Conservation (phyloP, 345 rosid genomes). For the Isatis tinctoria region DNA sequence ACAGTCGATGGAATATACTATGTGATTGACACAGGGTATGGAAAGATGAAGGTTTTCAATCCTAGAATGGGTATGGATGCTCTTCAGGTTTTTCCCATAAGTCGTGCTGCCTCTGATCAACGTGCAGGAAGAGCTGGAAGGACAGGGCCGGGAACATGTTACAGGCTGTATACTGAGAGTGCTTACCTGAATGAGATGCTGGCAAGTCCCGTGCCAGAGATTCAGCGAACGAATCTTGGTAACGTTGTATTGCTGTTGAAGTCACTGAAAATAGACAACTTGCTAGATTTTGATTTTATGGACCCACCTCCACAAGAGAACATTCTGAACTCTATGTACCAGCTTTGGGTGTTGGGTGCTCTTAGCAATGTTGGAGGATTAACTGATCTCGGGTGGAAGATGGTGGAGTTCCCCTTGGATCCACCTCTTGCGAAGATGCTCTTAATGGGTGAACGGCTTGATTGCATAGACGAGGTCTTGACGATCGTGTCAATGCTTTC, state of each 20-base stretch:
- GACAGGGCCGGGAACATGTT: constrained; percentile 98
- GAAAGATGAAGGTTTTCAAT: constrained; percentile 97
- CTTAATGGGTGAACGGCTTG: constrained; percentile 80
- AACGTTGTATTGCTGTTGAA: constrained; percentile 89
- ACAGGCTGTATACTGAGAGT: constrained; percentile 85
- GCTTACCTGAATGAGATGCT: constrained; percentile 90
- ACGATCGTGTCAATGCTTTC: constrained; percentile 99
- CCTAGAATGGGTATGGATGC: constrained; percentile 99
- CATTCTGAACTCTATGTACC: constrained; percentile 97
- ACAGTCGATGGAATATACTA: constrained; percentile 94
- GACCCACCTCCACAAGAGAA: constrained; percentile 99
- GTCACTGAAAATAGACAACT: constrained; percentile 83
- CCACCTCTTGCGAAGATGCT: constrained; percentile 99
- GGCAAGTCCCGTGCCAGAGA: constrained; percentile 92
- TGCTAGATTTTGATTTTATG: constrained; percentile 96
- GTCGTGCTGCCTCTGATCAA: constrained; percentile 96
- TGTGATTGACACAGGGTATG: constrained; percentile 94
- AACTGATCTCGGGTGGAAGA: constrained; percentile 95
- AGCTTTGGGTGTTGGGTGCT: constrained; percentile 96
- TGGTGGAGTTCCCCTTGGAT: constrained; percentile 97
- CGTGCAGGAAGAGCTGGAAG: constrained; percentile 99
- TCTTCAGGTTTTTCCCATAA: constrained; percentile 92
- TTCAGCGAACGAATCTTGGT: constrained; percentile 96
- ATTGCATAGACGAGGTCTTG: constrained; percentile 84
- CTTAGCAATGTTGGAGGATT: constrained; percentile 83